These are phyloP conservation scores for Capsella bursapastoris DNA, from an alignment of 345 rosid species.

Conservation along the genomic window DNA sequence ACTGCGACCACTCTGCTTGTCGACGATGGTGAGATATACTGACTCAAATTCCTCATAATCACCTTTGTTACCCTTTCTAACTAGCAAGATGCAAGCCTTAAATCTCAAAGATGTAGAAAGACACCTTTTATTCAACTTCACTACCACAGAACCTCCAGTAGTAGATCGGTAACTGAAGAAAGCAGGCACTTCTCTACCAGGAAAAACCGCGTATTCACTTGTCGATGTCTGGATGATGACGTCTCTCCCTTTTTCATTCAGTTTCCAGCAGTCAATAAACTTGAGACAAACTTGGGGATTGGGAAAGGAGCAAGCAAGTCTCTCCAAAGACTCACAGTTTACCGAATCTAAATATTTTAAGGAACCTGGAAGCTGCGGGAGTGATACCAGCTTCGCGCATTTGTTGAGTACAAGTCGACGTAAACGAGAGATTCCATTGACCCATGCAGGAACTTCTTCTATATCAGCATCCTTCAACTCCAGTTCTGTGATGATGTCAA, in stretches of 20 bases:
- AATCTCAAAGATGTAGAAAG: neutral
- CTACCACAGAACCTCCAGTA: neutral
- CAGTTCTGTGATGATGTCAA: no score
- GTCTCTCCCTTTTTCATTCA: neutral
- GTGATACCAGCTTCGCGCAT: neutral
- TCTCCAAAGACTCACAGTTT: neutral
- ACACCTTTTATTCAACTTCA: neutral
- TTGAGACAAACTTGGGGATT: neutral
- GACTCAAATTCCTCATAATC: neutral
- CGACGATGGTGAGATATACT: neutral
- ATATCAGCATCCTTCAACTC: no score
- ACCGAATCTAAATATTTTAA: neutral
- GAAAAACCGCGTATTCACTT: neutral
- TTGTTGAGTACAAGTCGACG: neutral
- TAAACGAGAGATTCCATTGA: neutral
- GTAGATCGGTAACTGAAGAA: neutral
- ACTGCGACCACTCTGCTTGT: neutral
- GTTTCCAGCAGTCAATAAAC: neutral
- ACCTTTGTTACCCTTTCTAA: neutral
- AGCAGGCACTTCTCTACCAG: no score
- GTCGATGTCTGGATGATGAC: neutral
- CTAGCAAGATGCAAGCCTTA: no score
- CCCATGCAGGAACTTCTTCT: neutral
- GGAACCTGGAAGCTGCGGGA: neutral
- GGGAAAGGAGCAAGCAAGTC: neutral